Evolutionary conservation across 2,329 filamentous ascomycete genomes (phyloP).

Genomic region (Penicillium sp.): DNA sequence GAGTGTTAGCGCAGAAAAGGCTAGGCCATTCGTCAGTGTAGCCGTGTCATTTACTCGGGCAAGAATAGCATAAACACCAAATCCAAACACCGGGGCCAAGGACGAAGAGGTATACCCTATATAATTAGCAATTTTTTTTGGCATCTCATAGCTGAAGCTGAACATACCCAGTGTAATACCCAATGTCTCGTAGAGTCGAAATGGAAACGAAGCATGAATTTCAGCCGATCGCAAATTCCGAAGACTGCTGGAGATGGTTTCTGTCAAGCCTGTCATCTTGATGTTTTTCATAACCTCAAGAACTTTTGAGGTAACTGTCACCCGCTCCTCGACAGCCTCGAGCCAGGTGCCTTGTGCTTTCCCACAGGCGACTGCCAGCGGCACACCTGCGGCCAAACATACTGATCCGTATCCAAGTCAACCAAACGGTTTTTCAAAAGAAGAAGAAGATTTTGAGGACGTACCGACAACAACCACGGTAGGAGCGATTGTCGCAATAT

Average conservation of each 20-base stretch:
- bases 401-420: not conserved
- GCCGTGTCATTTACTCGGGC: slow-evolving; percentile 6
- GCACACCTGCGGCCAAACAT: slow-evolving; percentile 12
- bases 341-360: slow-evolving; percentile 16
- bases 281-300: slow-evolving; percentile 18
- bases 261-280: slow-evolving; percentile 18
- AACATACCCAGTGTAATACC: slow-evolving; percentile 13
- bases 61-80: slow-evolving; percentile 13
- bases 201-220: slow-evolving; percentile 11
- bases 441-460: not conserved
- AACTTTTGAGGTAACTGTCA: slow-evolving; percentile 16
- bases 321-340: slow-evolving; percentile 14
- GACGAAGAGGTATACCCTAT: slow-evolving; percentile 16
- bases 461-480: slow-evolving; percentile 6
- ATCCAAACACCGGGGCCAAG: slow-evolving; percentile 13
- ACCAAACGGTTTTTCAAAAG: not conserved
- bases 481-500: slow-evolving; percentile 13
- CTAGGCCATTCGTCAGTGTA: slow-evolving; percentile 13
- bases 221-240: slow-evolving; percentile 12
- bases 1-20: slow-evolving; percentile 17
- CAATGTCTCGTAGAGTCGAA: slow-evolving; percentile 11
- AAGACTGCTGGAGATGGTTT: slow-evolving; percentile 9
- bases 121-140: not conserved
- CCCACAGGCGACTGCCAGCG: slow-evolving; percentile 11
- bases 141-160: not conserved